These are phyloP conservation scores for Pichia rugopelliculosa DNA, from an alignment of 805 yeast genomes.

Conservation along the genomic window DNA sequence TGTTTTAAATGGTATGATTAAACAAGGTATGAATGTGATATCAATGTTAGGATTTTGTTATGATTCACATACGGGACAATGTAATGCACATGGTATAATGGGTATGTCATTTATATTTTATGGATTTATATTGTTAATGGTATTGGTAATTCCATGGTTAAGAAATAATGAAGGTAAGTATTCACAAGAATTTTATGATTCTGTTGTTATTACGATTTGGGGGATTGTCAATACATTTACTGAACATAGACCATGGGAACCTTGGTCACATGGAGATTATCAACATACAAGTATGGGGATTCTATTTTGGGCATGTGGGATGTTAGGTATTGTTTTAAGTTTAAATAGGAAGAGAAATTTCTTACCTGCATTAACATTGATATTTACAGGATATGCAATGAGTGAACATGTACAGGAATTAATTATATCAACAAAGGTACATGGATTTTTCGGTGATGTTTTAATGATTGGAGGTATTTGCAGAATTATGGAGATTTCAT, in stretches of 20 bases:
- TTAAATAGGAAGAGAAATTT: conserved; percentile 61
- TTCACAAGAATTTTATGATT: conserved; percentile 83
- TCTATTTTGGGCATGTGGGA: conserved; percentile 93
- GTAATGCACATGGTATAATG: conserved; percentile 96
- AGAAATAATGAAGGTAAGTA: conserved; percentile 41
- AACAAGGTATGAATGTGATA: conserved; percentile 72
- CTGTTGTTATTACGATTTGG: conserved; percentile 75
- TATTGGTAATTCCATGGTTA: conserved; percentile 71
- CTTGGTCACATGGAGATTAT: conserved; percentile 88
- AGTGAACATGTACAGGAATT: conserved; percentile 77
- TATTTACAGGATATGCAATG: conserved; percentile 94
- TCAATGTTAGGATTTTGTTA: conserved; percentile 86
- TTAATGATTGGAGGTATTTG: conserved; percentile 71
- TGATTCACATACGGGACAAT: conserved; percentile 80
- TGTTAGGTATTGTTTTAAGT: conserved; percentile 73
- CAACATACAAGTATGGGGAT: conserved; percentile 97
- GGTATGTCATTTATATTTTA: conserved; percentile 80
- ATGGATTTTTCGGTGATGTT: conserved; percentile 75
- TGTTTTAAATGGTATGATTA: conserved; percentile 66
- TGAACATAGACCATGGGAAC: conserved; percentile 88
- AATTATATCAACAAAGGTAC: conserved; percentile 77
- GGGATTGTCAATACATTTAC: conserved; percentile 93
- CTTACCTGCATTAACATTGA: conserved; percentile 73
- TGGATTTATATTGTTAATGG: conserved; percentile 61
- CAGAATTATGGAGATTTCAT: conserved; percentile 72